Conservation (phyloP, 805 yeast species). For the Wickerhamomyces canadensis region DNA sequence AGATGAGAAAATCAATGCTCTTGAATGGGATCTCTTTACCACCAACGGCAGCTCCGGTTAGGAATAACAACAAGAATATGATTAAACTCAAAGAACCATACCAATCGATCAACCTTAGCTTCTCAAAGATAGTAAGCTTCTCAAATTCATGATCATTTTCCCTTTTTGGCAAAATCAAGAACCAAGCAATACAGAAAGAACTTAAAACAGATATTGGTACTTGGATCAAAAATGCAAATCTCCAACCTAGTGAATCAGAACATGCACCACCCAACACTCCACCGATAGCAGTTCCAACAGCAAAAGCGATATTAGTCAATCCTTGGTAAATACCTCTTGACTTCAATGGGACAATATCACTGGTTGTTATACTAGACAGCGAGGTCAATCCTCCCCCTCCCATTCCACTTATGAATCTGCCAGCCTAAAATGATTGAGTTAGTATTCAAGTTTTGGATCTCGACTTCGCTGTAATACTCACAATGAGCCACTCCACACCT, state of each 20-base stretch:
- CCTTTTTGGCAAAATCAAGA: constrained; percentile 32
- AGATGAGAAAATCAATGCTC: constrained; percentile 28
- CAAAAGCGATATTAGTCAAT: constrained; percentile 67
- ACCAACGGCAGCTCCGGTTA: constrained; percentile 49
- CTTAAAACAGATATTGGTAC: constrained; percentile 44
- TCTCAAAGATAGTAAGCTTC: constrained; percentile 23
- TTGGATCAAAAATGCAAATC: constrained; percentile 46
- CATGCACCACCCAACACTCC: constrained; percentile 59
- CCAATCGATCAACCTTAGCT: constrained; percentile 53
- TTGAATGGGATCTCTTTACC: constrained; percentile 41
- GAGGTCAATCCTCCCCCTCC: constrained; percentile 89
- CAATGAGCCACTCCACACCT: constrained; percentile 41
- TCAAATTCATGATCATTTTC: constrained; percentile 21
- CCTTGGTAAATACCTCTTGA: constrained; percentile 84
- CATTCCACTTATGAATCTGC: constrained; percentile 71
- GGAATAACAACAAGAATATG: constrained; percentile 35
- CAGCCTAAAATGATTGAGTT: too few species aligned
- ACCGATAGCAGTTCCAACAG: constrained; percentile 71
- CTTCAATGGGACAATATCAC: constrained; percentile 73
- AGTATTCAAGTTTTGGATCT: too few species aligned
- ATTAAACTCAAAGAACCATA: constrained; percentile 43
- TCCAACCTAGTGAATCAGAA: constrained; percentile 37
- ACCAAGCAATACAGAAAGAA: constrained; percentile 35
- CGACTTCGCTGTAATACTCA: too few species aligned
- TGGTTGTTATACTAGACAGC: constrained; percentile 65